Base-by-base conservation (phyloP, 495 filamentous ascomycete species). In the Penicillium odoratum region DNA sequence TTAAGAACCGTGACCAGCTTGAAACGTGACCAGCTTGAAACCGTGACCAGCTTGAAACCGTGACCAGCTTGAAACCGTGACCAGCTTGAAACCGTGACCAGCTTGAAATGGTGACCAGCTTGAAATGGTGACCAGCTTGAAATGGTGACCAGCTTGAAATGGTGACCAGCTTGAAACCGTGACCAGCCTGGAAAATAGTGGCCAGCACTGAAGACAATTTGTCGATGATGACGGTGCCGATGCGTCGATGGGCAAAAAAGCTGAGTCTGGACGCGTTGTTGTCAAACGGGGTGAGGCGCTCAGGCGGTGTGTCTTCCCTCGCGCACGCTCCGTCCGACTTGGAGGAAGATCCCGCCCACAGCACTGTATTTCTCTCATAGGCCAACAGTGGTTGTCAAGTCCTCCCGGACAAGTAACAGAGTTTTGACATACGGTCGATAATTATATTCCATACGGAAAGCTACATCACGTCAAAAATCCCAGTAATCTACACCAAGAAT, bases 211-310 rank as follows among this genome's bases (percentile, higher is more conserved):
- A 30, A 48, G 4, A 48, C 25, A 48, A 40, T 10, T 40, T 30
- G 21, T 48, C 1, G 45, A 48, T 48, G 26, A 13, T 48, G 45
- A 48, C 26, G 30, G 45, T 28, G 26, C 30, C 45, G n/a, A 48
- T 7, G 26, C 45, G 45, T 48, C 45, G 45, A 48, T 28, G 45
- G 30, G 45, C 26, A 48, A 26, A 48, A 48, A 48, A 30, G 7
- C 45, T 48, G 10, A 30, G 26, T 48, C 45, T 48, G n/a, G 45
- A 48, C 45, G 45, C 45, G 45, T 48, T 48, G n/a, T n/a, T n/a
- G 11, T 8, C 26, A n/a, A n/a, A 48, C 13, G 9, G 45, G 30
- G 45, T 29, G 4, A n/a, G n/a, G n/a, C n/a, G 26, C 26, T 48
- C 45, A 48, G 45, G 45, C 45, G 45, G 45, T 48, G 45, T 48